A percentile compares a stretch with the other conserved stretches of the same genome.
These are phyloP conservation scores for Suillus ampliporus DNA, from an alignment of 768 basidiomycete species.

Conservation along the genomic window DNA sequence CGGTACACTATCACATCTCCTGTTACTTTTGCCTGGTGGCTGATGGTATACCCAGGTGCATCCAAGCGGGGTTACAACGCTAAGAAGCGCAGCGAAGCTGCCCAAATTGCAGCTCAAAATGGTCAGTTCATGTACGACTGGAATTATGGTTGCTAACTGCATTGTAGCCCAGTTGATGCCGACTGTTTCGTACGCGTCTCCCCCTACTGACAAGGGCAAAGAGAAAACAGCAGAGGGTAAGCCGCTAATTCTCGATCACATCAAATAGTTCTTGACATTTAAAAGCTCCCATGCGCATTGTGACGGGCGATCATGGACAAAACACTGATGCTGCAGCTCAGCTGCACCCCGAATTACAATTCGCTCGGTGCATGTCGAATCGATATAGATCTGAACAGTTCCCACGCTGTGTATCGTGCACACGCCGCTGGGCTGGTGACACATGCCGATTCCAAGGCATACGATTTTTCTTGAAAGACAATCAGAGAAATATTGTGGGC, in stretches of 20 bases:
- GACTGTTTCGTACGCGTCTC: slow-evolving; percentile 47
- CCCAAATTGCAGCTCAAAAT: slow-evolving; percentile 66
- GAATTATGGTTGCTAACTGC: slow-evolving; percentile 22
- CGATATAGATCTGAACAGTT: slow-evolving; percentile 74
- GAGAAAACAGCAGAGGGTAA: slow-evolving; percentile 48
- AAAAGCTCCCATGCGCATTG: slow-evolving; percentile 36
- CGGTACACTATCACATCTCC: slow-evolving; percentile 28
- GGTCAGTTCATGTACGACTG: slow-evolving; percentile 44
- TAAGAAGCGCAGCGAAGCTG: slow-evolving; percentile 76
- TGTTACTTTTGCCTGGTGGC: slow-evolving; percentile 18
- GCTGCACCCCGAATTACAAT: slow-evolving; percentile 71
- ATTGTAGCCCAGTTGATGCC: slow-evolving; percentile 51
- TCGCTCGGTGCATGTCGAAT: slow-evolving; percentile 85
- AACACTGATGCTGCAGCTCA: slow-evolving; percentile 36
- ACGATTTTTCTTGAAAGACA: slow-evolving; percentile 74
- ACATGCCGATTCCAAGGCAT: slow-evolving; percentile 89
- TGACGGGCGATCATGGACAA: slow-evolving; percentile 37
- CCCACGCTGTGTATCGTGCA: slow-evolving; percentile 84
- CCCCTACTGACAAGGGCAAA: slow-evolving; percentile 48
- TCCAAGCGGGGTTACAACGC: slow-evolving; percentile 73
- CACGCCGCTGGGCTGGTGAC: slow-evolving; percentile 86
- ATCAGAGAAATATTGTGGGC: slow-evolving; percentile 60
- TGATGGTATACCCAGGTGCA: slow-evolving; percentile 30
- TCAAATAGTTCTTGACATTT: slow-evolving; percentile 10
- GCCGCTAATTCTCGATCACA: slow-evolving; percentile 18